phyloP scores from a whole-genome alignment of 169 alveolate genomes.

The Plasmodium sp. region DNA sequence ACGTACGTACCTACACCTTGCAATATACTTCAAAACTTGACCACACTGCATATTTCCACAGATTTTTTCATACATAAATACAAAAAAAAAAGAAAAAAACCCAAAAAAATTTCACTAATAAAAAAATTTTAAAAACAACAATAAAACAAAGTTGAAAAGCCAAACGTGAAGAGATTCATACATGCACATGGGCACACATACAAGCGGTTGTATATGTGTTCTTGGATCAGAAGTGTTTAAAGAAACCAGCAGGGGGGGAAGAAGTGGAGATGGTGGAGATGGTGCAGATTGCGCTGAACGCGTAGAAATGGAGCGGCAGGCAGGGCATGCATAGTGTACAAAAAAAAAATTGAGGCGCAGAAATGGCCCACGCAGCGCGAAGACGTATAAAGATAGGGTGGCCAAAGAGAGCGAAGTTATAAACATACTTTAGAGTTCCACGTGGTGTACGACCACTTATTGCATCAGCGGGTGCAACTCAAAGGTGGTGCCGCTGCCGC shows the following conservation, averaged over 20 bases:
- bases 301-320: not conserved
- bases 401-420: not conserved
- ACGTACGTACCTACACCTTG: not conserved
- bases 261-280: not conserved
- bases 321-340: not conserved
- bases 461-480: not conserved
- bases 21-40: conserved; percentile 7
- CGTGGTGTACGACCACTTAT: not conserved
- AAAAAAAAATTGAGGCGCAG: not conserved
- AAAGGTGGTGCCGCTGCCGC: not conserved
- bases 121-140: conserved; percentile 45
- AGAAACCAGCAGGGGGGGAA: not conserved
- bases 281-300: not conserved
- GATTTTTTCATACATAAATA: conserved; percentile 6
- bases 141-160: conserved; percentile 75
- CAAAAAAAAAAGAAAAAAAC: conserved; percentile 15
- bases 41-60: not conserved
- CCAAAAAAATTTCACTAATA: conserved; percentile 38
- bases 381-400: not conserved
- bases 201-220: not conserved
- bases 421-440: not conserved
- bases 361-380: not conserved
- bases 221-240: not conserved
- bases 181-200: not conserved
- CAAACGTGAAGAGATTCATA: not conserved